Conservation (phyloP, 1,284 basidiomycete genomes). For the Wallemia ichthyophaga region DNA sequence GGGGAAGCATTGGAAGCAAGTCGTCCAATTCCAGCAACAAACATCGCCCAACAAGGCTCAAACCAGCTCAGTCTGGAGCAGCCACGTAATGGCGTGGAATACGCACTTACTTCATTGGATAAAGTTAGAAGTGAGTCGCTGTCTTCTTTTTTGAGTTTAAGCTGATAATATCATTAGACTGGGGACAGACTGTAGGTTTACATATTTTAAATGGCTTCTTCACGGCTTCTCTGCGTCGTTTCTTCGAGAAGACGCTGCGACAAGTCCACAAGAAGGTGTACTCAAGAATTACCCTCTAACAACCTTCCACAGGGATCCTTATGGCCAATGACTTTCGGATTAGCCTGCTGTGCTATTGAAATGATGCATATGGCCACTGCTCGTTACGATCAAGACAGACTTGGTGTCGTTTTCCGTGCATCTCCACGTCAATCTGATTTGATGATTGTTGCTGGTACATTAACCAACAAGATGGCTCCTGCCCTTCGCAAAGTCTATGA, state of each 20-base stretch:
- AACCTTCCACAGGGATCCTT: constrained; percentile 75
- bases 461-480: constrained; percentile 99
- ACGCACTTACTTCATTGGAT: constrained; percentile 12
- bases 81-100: constrained; percentile 65
- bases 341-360: constrained; percentile 15
- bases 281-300: too few relatives aligned
- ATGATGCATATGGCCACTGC: constrained; percentile 99
- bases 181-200: neutral
- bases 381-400: constrained; percentile 90
- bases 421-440: constrained; percentile 91
- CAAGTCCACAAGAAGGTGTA: too few relatives aligned
- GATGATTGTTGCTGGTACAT: constrained; percentile 97
- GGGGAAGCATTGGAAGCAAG: neutral
- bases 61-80: constrained; percentile 62
- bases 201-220: too few relatives aligned
- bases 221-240: neutral
- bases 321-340: constrained; percentile 98
- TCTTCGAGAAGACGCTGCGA: too few relatives aligned
- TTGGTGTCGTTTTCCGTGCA: constrained; percentile 94
- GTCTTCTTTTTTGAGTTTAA: too few relatives aligned
- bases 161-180: too few relatives aligned
- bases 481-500: constrained; percentile 37
- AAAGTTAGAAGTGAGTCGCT: neutral
- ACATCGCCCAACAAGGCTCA: constrained; percentile 35
- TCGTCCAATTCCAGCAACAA: constrained; percentile 13